These are phyloP conservation scores for Pichia exigua DNA, from an alignment of 805 yeast species.

Conservation along the genomic window DNA sequence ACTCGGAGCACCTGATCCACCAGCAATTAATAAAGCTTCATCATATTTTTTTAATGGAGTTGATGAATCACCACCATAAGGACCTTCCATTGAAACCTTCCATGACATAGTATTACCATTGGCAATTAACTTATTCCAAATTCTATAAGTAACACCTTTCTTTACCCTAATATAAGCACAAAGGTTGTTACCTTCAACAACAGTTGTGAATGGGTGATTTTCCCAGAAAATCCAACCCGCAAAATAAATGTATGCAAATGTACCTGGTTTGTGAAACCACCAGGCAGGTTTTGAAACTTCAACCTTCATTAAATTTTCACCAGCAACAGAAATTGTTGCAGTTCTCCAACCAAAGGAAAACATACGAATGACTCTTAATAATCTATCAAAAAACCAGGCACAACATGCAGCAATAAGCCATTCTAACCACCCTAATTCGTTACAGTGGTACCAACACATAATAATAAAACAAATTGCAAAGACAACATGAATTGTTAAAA, in stretches of 20 bases:
- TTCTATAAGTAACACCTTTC: constrained; percentile 43
- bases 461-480: constrained; percentile 46
- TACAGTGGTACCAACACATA: constrained; percentile 53
- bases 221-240: constrained; percentile 51
- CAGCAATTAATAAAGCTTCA: constrained; percentile 50
- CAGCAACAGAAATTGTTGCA: constrained; percentile 17
- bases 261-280: constrained; percentile 48
- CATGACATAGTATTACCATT: constrained; percentile 7
- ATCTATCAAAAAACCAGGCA: constrained; percentile 46
- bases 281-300: constrained; percentile 41
- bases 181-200: constrained; percentile 32
- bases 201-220: constrained; percentile 63
- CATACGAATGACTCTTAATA: constrained; percentile 33
- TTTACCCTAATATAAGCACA: constrained; percentile 39
- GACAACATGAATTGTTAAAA: constrained; percentile 49
- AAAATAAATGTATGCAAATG: constrained; percentile 50
- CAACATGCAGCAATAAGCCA: constrained; percentile 33
- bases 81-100: constrained; percentile 51
- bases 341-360: constrained; percentile 18
- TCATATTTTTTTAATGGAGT: constrained; percentile 42
- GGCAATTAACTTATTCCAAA: constrained; percentile 26
- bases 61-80: constrained; percentile 45
- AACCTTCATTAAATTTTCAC: constrained; percentile 34
- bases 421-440: constrained; percentile 27
- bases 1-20: constrained; percentile 67